These are phyloP conservation scores for Letharia columbiana DNA, from an alignment of 495 filamentous ascomycete species.

Conservation along the genomic window DNA sequence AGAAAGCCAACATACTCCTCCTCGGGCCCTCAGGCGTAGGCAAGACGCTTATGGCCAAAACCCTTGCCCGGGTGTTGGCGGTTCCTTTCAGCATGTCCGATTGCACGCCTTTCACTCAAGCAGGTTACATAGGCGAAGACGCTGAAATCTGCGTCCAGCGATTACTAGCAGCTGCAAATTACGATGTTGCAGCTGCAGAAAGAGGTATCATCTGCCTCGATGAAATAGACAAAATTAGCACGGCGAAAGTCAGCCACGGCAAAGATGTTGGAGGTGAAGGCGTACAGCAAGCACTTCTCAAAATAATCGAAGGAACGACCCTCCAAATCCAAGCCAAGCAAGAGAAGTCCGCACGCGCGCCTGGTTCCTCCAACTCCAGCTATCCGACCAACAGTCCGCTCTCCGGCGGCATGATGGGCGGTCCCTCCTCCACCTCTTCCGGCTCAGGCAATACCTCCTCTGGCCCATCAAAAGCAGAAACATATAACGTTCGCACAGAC, in stretches of 20 bases:
- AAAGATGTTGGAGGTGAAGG: conserved; percentile 89
- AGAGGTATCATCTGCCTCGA: conserved; percentile 91
- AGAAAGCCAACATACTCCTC: conserved; percentile 92
- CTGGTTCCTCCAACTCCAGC: conserved; percentile 33
- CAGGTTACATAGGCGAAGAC: conserved; percentile 95
- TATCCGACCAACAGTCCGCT: conserved; percentile 45
- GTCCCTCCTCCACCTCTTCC: conserved; percentile 33
- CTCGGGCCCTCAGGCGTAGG: conserved; percentile 92
- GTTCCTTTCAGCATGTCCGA: conserved; percentile 97
- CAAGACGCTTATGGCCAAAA: conserved; percentile 92
- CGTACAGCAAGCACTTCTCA: conserved; percentile 90
- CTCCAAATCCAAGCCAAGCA: conserved; percentile 81
- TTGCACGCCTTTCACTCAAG: conserved; percentile 94
- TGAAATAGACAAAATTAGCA: conserved; percentile 93
- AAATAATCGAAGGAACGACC: conserved; percentile 94
- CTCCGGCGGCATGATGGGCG: conserved; percentile 30
- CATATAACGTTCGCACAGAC: conserved; percentile 84
- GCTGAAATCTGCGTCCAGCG: conserved; percentile 88
- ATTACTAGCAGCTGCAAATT: conserved; percentile 80
- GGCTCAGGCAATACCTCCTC: conserved; percentile 28
- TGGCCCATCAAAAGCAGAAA: conserved; percentile 61
- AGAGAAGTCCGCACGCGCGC: conserved; percentile 49
- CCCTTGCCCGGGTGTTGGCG: conserved; percentile 66
- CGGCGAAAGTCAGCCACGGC: conserved; percentile 56
- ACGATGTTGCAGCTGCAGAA: conserved; percentile 78